Conservation (phyloP, 73 alveolate genomes). For the Tetrahymena borealis region DNA sequence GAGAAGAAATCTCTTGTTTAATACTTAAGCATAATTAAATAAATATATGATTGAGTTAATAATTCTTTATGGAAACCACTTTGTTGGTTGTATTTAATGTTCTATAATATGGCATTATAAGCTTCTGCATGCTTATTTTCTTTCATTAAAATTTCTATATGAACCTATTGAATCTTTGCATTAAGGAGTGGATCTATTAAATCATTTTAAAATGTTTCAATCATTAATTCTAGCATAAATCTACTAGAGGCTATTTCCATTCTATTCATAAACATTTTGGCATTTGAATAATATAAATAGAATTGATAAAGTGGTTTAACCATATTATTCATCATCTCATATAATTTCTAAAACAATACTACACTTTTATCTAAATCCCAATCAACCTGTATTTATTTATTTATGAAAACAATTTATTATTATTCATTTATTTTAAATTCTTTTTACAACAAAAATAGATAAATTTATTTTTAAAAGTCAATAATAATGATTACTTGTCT, state of each 20-base stretch:
- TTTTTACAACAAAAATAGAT: background rate
- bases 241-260: background rate
- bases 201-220: background rate
- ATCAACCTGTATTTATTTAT: background rate
- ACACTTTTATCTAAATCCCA: background rate
- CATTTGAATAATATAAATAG: background rate
- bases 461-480: no score
- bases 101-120: background rate
- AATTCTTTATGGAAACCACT: background rate
- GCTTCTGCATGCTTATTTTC: background rate
- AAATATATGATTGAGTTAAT: background rate
- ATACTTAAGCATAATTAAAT: background rate
- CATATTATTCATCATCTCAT: background rate
- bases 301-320: background rate
- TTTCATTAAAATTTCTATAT: background rate
- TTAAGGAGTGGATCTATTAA: background rate
- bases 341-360: background rate
- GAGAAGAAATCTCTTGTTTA: background rate
- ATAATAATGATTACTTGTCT: background rate
- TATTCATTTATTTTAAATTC: background rate
- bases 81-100: background rate
- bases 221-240: background rate
- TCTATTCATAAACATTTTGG: background rate
- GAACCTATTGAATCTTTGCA: background rate
- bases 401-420: background rate